Evolutionary conservation across 768 basidiomycete genomes (phyloP), one percentile per base, ranked within the genome.

Genomic region (Trametes cubensis): DNA sequence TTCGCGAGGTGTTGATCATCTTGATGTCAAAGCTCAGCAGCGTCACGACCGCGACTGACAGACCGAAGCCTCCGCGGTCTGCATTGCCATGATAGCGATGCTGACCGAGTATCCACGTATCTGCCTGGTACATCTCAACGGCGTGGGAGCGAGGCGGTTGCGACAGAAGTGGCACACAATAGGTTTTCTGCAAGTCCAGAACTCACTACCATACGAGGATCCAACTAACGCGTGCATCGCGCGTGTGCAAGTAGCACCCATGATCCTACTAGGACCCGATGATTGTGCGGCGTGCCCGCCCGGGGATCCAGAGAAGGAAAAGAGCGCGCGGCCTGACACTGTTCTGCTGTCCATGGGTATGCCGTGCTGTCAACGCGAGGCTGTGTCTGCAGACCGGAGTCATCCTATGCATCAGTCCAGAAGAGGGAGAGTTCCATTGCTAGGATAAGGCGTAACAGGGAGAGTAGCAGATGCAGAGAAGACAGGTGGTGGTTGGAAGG

Each of bases 1-100:
- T 61, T 61, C 61, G 48, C 21, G 41, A 41, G 40, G 23, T 18
- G 42, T 57, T 62, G 61, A 62, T 62, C 42, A 57, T 53, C 61
- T 56, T 61, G 60, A 55, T 50, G 53, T 28, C 34, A 38, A 46
- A 25, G 38, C 49, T 53, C 46, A 53, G 30, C 46, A 40, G 55
- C 61, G 61, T 57, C 30, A 17, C 50, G 26, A 57, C 61, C 54
- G 50, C 60, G 11, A 48, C 58, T 54, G 25, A 41, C 51, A 54
- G 51, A 48, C 44, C 40, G 55, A 40, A 23, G 26, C 3, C 23
- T 2, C 15, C 4, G 10, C 20, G 15, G 47, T 3, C 11, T 11
- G 18, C 38, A 48, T 21, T 18, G 41, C 48, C 41, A 14, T 21
- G 38, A 40, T 45, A 20, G 7, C 44, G 6, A 41, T 47, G 40